Evolutionary conservation across 2,329 filamentous ascomycete species (phyloP), one percentile per base, ranked within the genome.

Genomic region (Helotiales sp.): DNA sequence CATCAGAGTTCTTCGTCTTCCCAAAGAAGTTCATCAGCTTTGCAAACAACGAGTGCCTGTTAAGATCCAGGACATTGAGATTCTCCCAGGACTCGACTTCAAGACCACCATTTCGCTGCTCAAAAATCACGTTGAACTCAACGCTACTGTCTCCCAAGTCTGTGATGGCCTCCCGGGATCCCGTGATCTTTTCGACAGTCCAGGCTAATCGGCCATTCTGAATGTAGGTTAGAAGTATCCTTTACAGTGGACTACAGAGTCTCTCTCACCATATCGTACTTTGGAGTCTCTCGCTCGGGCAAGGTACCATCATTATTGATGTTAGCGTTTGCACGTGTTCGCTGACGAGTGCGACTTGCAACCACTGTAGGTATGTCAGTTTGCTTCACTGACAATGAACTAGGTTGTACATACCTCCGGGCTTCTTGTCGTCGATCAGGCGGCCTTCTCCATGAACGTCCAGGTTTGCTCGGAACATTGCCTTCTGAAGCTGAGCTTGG

Each of bases 371-470:
- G 47, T n/a, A 33, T 49, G 17, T 30, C 24, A 19, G 33, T 29
- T 10, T 30, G 31, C 31, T 5, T 34, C 31, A n/a, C n/a, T n/a
- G n/a, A n/a, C n/a, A 19, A 10, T 13, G 10, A 13, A 15, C 10
- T 4, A 12, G 10, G 12, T 15, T 4, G 31, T 34, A 34, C 31
- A 12, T 34, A 34, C 31, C 36, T 40, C 52, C 56, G 13, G 61
- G 61, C 42, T 62, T 62, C 42, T 46, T 56, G 25, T 66, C 61
- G 1, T 57, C 42, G n/a, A 49, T 50, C 2, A 66, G 36, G 2
- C 64, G 42, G 24, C 64, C 62, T 6, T 61, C 62, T 15, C 64
- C 64, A 57, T 62, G 44, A 30, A 66, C 46, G 34, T 66, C 62
- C 2, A 61, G 52, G 4, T 31, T 17, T 1, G 54, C 53, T 1